Percentiles rank a stretch among this genome's conserved stretches.
phyloP scores from a whole-genome alignment of 2,329 filamentous ascomycete genomes.

The Endoconidiophora polonica region DNA sequence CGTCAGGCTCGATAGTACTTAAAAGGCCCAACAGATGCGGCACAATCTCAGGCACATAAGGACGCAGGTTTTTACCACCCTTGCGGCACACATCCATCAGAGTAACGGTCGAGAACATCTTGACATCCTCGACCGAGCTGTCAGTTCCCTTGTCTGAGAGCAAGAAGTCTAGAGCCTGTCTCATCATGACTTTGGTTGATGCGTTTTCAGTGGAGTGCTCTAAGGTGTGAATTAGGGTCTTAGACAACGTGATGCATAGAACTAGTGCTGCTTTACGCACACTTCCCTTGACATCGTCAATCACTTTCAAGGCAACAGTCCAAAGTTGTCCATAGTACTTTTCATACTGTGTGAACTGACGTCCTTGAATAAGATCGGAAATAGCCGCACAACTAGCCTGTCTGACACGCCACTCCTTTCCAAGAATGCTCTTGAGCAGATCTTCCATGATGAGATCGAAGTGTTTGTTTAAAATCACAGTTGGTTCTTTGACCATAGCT shows the following conservation, averaged over 20 bases:
- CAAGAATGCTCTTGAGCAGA: constrained; percentile 68
- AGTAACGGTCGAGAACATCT: constrained; percentile 65
- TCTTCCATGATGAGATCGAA: constrained; percentile 85
- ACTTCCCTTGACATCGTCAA: constrained; percentile 90
- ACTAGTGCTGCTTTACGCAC: constrained; percentile 68
- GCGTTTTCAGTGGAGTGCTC: constrained; percentile 59
- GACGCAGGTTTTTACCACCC: constrained; percentile 58
- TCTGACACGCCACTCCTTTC: constrained; percentile 82
- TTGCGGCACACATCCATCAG: constrained; percentile 83
- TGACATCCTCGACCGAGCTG: constrained; percentile 74
- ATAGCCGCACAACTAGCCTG: constrained; percentile 87
- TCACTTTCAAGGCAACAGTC: constrained; percentile 69
- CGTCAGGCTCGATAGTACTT: constrained; percentile 76
- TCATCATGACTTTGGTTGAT: constrained; percentile 62
- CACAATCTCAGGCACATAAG: constrained; percentile 68
- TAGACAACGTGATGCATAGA: constrained; percentile 70
- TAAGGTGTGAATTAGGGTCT: constrained; percentile 68
- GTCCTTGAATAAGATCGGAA: constrained; percentile 70
- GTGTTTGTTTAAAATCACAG: constrained; percentile 56
- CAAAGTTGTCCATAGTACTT: constrained; percentile 74
- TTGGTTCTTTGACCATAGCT: constrained; percentile 78
- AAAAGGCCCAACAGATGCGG: constrained; percentile 66
- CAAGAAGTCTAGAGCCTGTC: constrained; percentile 77
- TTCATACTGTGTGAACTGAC: constrained; percentile 61
- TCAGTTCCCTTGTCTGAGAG: constrained; percentile 80